Evolutionary conservation across 306 rosid species (phyloP).

Genomic region (Quercus glauca): DNA sequence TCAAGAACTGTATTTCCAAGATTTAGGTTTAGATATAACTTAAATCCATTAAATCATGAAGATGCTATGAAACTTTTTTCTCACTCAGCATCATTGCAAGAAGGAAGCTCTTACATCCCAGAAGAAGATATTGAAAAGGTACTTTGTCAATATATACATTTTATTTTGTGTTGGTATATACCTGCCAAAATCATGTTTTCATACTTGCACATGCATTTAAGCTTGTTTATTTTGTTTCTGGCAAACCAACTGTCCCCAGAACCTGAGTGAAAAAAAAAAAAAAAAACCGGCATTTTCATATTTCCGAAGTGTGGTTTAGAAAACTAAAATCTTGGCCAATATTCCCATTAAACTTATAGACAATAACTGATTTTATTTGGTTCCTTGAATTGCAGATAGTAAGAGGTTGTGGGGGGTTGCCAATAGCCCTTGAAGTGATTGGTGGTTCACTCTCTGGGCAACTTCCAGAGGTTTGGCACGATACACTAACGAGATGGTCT

Average conservation of each 20-base stretch:
- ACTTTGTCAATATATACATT: background rate
- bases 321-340: background rate
- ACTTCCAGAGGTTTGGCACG: constrained; percentile 17
- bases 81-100: constrained; percentile 20
- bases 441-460: constrained; percentile 24
- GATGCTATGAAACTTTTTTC: constrained; percentile 29
- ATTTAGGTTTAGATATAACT: constrained; percentile 11
- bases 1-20: constrained; percentile 21
- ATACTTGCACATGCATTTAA: too few relatives aligned
- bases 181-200: too few relatives aligned
- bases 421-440: constrained; percentile 27
- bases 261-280: too few relatives aligned
- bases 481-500: constrained; percentile 9
- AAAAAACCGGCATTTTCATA: too few relatives aligned
- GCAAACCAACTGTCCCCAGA: too few relatives aligned
- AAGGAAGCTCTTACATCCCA: background rate
- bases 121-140: constrained; percentile 24
- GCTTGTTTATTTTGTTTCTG: too few relatives aligned
- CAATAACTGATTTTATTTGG: background rate
- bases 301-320: background rate
- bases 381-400: constrained; percentile 25
- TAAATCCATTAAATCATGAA: constrained; percentile 2
- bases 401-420: constrained; percentile 21
- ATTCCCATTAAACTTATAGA: background rate
- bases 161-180: too few relatives aligned